phyloP scores from a whole-genome alignment of 768 basidiomycete species.

The Termitomyces sp. region DNA sequence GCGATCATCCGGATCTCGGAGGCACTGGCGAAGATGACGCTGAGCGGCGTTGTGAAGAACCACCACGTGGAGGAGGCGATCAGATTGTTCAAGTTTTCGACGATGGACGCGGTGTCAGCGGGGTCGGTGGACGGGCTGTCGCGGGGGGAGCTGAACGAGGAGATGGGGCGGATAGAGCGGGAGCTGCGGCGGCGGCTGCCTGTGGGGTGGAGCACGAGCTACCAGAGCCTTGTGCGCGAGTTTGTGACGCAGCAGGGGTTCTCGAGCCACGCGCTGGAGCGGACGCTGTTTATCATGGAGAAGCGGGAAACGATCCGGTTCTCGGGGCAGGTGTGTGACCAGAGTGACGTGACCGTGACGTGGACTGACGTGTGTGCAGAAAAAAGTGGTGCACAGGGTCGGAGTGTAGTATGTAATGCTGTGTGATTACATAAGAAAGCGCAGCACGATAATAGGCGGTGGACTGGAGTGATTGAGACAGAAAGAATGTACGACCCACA shows the following conservation, averaged over 20 bases:
- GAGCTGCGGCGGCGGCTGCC: slow-evolving; percentile 80
- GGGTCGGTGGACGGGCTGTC: slow-evolving; percentile 92
- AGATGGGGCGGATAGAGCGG: slow-evolving; percentile 86
- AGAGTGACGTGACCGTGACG: background rate
- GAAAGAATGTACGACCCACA: slow-evolving; percentile 10
- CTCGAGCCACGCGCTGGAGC: slow-evolving; percentile 84
- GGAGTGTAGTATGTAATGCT: slow-evolving; percentile 6
- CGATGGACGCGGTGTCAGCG: slow-evolving; percentile 97
- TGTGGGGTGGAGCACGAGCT: slow-evolving; percentile 96
- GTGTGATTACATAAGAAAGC: background rate
- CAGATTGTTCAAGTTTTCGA: slow-evolving; percentile 95
- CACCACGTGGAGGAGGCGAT: slow-evolving; percentile 98
- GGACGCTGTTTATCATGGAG: slow-evolving; percentile 88
- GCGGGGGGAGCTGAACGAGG: slow-evolving; percentile 87
- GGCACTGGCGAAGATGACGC: slow-evolving; percentile 89
- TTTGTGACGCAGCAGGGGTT: slow-evolving; percentile 93
- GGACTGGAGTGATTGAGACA: no score
- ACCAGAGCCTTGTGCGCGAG: slow-evolving; percentile 87
- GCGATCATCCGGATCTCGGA: slow-evolving; percentile 99
- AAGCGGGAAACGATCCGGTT: slow-evolving; percentile 94
- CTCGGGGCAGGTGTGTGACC: slow-evolving; percentile 51
- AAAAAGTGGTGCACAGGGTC: slow-evolving; percentile 36
- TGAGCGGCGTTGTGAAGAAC: slow-evolving; percentile 79
- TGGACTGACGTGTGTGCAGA: slow-evolving; percentile 21
- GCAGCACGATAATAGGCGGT: no score